Conservation (phyloP, 345 rosid species). For the Atalantia buxifolia region DNA sequence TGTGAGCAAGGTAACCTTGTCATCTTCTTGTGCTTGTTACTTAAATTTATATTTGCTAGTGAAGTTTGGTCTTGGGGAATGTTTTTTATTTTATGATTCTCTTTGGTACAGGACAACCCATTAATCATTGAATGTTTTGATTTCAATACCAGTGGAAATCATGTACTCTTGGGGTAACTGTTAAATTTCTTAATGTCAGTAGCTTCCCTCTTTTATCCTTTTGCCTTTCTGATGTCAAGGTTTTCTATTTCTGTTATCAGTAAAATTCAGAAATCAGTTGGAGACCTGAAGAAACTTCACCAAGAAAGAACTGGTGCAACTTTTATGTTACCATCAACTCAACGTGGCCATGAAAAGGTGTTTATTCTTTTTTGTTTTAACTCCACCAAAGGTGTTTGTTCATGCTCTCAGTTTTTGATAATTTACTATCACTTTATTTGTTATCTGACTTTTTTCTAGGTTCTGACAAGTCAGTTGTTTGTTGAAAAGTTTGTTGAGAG, state of each 20-base stretch:
- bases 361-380: not conserved
- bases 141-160: slow-evolving; percentile 73
- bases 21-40: not conserved
- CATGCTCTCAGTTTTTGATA: not conserved
- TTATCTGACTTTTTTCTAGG: slow-evolving; percentile 30
- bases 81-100: not conserved
- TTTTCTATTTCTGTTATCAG: slow-evolving; percentile 32
- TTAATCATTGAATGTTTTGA: slow-evolving; percentile 80
- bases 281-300: slow-evolving; percentile 62
- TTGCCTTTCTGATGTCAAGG: not conserved
- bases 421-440: not conserved
- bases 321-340: slow-evolving; percentile 39
- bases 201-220: not conserved
- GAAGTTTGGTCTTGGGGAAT: not conserved
- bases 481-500: slow-evolving; percentile 66
- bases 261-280: slow-evolving; percentile 62
- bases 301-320: slow-evolving; percentile 43
- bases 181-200: not conserved
- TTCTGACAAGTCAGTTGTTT: slow-evolving; percentile 68
- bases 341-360: slow-evolving; percentile 59
- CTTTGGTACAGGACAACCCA: slow-evolving; percentile 58
- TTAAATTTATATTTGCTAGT: not conserved
- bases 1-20: slow-evolving; percentile 69
- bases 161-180: slow-evolving; percentile 63
- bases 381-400: slow-evolving; percentile 41